phyloP scores from a whole-genome alignment of 1,284 basidiomycete species.

The Malassezia vespertilionis region DNA sequence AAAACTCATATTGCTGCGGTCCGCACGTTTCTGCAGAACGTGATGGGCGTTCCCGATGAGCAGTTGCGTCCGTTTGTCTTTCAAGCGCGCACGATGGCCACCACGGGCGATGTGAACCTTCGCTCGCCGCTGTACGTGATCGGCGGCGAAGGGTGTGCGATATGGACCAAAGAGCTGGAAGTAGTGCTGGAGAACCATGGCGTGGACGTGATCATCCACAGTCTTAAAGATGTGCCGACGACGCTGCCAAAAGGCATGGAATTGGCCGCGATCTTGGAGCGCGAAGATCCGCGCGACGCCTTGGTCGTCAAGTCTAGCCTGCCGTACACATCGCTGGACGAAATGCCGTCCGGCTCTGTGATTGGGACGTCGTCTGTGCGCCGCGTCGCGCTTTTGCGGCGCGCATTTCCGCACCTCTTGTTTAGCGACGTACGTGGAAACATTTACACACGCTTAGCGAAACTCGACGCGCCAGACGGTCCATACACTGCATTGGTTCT shows the following conservation, averaged over 20 bases:
- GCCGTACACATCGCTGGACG: conserved; percentile 61
- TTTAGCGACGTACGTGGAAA: conserved; percentile 66
- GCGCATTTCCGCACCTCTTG: conserved; percentile 64
- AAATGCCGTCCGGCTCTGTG: conserved; percentile 75
- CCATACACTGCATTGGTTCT: conserved; percentile 82
- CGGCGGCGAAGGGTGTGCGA: conserved; percentile 56
- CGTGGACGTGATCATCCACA: conserved; percentile 89
- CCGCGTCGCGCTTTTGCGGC: conserved; percentile 77
- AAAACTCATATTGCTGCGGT: conserved; percentile 17
- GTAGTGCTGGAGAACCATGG: conserved; percentile 61
- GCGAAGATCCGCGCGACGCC: conserved; percentile 81
- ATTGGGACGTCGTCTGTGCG: conserved; percentile 90
- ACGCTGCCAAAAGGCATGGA: conserved; percentile 70
- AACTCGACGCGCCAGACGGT: conserved; percentile 75
- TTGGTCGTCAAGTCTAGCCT: conserved; percentile 73
- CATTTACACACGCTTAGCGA: conserved; percentile 65
- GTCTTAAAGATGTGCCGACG: conserved; percentile 88
- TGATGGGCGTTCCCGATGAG: conserved; percentile 1
- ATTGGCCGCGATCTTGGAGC: conserved; percentile 70
- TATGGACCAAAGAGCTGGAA: conserved; percentile 94
- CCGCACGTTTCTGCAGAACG: conserved; percentile 17
- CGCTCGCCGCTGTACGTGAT: conserved; percentile 54
- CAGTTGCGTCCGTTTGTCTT: conserved; percentile 28
- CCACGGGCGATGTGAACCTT: conserved; percentile 83
- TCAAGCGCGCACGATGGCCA: conserved; percentile 68